phyloP scores from a whole-genome alignment of 331 rosid species.

The Acacia pycnantha region DNA sequence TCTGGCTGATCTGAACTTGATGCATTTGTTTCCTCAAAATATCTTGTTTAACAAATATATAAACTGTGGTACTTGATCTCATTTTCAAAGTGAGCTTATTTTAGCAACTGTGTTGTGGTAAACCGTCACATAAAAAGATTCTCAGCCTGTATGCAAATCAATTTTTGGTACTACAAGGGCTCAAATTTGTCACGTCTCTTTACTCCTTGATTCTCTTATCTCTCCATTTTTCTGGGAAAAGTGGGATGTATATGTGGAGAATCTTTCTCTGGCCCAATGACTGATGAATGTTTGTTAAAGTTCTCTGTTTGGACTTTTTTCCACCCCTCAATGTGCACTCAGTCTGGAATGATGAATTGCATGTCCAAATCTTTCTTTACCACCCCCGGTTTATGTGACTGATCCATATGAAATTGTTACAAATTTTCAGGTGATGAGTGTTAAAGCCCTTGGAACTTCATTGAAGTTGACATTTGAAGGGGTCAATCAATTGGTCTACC shows the following conservation, averaged over 20 bases:
- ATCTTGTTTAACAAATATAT: not conserved
- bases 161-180: slow-evolving; percentile 9
- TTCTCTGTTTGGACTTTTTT: slow-evolving; percentile 12
- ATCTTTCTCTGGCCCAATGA: not conserved
- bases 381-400: slow-evolving; percentile 9
- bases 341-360: not conserved
- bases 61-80: not conserved
- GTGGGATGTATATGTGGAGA: not conserved
- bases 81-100: slow-evolving; percentile 16
- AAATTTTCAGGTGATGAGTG: slow-evolving; percentile 84
- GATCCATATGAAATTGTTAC: not conserved
- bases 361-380: not conserved
- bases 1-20: slow-evolving; percentile 6
- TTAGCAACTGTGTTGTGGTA: not conserved
- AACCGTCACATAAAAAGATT: not conserved
- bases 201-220: not conserved
- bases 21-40: not conserved
- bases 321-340: not conserved
- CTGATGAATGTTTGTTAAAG: slow-evolving; percentile 4
- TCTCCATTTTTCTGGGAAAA: not conserved
- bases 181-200: not conserved
- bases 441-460: slow-evolving; percentile 90
- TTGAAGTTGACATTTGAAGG: slow-evolving; percentile 87
- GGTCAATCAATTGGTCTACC: slow-evolving; percentile 63
- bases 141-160: not conserved